Percentiles rank a stretch among this genome's conserved stretches.
phyloP scores from a whole-genome alignment of 164 flowering plant genomes.

The Annona cherimola region DNA sequence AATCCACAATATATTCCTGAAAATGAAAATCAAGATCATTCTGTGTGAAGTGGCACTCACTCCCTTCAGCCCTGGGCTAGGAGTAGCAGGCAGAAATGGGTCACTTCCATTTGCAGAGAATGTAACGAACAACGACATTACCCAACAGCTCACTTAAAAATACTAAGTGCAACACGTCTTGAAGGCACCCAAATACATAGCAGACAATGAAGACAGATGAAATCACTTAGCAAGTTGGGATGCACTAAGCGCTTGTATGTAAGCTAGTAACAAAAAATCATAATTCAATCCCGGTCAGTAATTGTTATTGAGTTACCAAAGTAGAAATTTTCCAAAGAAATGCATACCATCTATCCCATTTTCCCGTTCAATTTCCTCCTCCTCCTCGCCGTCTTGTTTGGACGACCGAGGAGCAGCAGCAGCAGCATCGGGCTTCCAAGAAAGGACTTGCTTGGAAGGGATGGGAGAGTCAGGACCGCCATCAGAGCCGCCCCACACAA shows the following conservation, averaged over 20 bases:
- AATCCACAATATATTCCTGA: background rate
- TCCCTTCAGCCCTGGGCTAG: no score
- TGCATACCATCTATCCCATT: background rate
- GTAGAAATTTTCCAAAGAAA: background rate
- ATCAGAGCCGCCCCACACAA: slow-evolving; percentile 45
- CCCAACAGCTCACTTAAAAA: no score
- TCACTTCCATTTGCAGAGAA: no score
- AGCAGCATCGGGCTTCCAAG: slow-evolving; percentile 30
- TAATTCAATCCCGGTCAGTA: background rate
- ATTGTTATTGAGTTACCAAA: no score
- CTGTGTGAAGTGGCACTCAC: no score
- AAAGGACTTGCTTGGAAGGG: slow-evolving; percentile 39
- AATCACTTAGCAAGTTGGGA: background rate
- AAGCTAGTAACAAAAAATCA: background rate
- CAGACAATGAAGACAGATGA: background rate
- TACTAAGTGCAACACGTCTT: background rate
- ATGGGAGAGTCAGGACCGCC: slow-evolving; percentile 16
- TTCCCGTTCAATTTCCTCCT: background rate
- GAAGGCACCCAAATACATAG: background rate
- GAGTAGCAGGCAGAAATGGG: no score
- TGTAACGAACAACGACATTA: no score
- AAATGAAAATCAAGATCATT: background rate
- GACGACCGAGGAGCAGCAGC: background rate
- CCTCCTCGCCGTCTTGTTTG: background rate
- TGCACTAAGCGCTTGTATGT: background rate